Base-by-base conservation (phyloP, 768 basidiomycete species). In the Multifurca ochricompacta region DNA sequence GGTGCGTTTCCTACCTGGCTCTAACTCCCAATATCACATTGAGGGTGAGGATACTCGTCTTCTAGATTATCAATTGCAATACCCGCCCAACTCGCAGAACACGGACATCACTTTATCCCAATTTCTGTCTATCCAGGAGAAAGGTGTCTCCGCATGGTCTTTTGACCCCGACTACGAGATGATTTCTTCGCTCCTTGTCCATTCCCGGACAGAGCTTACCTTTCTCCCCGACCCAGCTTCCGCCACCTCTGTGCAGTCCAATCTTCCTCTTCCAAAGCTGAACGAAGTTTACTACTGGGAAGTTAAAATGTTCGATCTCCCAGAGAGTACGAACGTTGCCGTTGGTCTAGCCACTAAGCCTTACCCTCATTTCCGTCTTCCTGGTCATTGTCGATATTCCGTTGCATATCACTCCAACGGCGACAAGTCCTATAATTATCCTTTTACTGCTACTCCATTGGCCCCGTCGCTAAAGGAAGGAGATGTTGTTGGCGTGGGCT, bases 261-360 rank as follows among this genome's bases (percentile, higher is more conserved):
- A 98, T 67, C 76, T 99, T 9, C 96, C 96, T 2, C 74, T 99
- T 3, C 96, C 96, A 11, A 97, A 97, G 66, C 76, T 98, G 46
- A 99, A 99, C 71, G 96, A 98, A 68, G 93, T 97, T 11, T 99
- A 99, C 68, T 99, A 99, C 68, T 99, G 91, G 90, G 96, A 99
- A 68, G 88, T 92, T 58, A 99, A 99, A 73, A 90, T 98, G 88
- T 98, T 93, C 67, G 96, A 99, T 71, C 85, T 96, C 51, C 92
- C 94, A 11, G 75, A 80, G 57, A 74, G 79, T 2, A 98, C 94
- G 8, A 88, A 78, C 41, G 86, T 96, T n/a, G 83, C 91, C 31
- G 81, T 98, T 45, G 96, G 96, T 32, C 69, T 99, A 34, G 93
- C 95, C 16, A 99, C 96, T 3, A 98, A 96, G 69, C 96, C 96